Conservation (phyloP, 768 basidiomycete species). For the Amanita inopinata region DNA sequence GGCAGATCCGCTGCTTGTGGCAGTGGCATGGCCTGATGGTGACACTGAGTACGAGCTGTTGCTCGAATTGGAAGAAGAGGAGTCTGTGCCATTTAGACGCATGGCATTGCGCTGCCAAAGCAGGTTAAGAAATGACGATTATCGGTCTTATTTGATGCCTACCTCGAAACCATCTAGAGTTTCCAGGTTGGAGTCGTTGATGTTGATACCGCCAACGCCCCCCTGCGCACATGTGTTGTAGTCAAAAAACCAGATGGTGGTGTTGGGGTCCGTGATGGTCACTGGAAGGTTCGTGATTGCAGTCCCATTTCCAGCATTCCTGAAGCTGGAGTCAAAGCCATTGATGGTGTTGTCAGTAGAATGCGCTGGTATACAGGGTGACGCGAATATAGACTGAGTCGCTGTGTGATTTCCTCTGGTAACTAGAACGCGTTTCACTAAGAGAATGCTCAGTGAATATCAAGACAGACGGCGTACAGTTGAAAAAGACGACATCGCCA, state of each 20-base stretch:
- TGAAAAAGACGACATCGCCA: constrained; percentile 47
- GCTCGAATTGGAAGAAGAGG: neutral
- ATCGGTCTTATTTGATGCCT: constrained; percentile 12
- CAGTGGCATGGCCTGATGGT: neutral
- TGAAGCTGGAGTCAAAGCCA: constrained; percentile 48
- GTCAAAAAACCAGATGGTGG: constrained; percentile 56
- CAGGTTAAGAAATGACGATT: neutral
- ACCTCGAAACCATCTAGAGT: constrained; percentile 37
- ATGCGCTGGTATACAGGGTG: constrained; percentile 45
- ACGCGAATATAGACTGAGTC: constrained; percentile 45
- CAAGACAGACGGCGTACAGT: constrained; percentile 28
- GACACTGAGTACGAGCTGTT: neutral
- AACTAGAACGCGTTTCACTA: constrained; percentile 22
- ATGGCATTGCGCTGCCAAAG: constrained; percentile 42
- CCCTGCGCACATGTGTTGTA: constrained; percentile 41
- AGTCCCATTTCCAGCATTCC: constrained; percentile 37
- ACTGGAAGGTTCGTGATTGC: constrained; percentile 35
- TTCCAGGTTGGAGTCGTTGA: constrained; percentile 33
- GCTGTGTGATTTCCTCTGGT: constrained; percentile 44
- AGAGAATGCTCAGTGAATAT: neutral
- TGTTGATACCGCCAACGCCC: constrained; percentile 54
- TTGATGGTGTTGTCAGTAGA: constrained; percentile 38
- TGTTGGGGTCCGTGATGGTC: constrained; percentile 31
- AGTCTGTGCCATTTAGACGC: constrained; percentile 42
- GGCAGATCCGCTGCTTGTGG: neutral